A percentile compares a stretch with the other conserved stretches of the same genome.
Conservation (phyloP, 805 yeast genomes). For the Lipomyces oligophaga region DNA sequence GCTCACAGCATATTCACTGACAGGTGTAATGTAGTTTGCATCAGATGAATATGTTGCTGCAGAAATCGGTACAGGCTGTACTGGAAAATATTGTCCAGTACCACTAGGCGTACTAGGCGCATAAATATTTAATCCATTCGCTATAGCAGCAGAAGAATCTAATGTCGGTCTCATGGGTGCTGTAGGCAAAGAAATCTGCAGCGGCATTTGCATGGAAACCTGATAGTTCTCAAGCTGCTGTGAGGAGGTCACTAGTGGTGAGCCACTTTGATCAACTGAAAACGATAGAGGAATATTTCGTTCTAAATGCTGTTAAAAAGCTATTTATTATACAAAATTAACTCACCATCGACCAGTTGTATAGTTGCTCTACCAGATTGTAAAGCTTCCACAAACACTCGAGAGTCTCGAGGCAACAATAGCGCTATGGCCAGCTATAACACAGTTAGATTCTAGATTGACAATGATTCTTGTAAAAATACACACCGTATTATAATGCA, state of each 20-base stretch:
- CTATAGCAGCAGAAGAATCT: no score
- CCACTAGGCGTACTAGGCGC: no score
- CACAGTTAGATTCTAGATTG: not conserved
- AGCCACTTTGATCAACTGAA: not conserved
- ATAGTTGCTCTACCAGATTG: slow-evolving; percentile 5
- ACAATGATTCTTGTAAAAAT: not conserved
- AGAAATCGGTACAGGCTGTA: no score
- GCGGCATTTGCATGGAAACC: not conserved
- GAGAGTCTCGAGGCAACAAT: not conserved
- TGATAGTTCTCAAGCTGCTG: not conserved
- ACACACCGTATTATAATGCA: slow-evolving; percentile 8
- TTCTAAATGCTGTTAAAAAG: not conserved
- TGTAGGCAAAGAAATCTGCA: not conserved
- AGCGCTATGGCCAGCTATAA: not conserved
- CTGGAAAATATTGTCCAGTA: no score
- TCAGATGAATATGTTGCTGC: no score
- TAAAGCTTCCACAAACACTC: slow-evolving; percentile 5
- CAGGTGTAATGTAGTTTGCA: no score
- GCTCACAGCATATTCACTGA: no score
- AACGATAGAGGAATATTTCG: not conserved
- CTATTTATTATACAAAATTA: not conserved
- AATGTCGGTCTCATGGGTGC: no score
- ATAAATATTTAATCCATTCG: no score
- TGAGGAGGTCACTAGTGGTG: not conserved
- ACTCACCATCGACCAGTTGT: slow-evolving; percentile 6